Conservation (phyloP, 225 moss, liverwort and hornwort genomes). For the Sphagnum contortum region DNA sequence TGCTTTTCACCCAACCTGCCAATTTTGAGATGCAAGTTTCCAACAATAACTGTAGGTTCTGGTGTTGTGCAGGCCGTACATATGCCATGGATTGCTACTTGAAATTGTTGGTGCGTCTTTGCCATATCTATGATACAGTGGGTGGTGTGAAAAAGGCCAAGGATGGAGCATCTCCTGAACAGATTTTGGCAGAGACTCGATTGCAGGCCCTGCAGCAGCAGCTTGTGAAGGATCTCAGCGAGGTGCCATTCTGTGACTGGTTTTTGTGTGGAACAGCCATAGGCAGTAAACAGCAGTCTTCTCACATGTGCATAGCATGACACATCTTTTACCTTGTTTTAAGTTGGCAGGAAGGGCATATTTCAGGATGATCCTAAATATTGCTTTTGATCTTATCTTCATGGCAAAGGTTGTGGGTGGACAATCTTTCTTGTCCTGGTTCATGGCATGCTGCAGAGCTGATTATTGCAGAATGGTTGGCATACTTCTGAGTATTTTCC, state of each 20-base stretch:
- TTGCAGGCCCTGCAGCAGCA: conserved; percentile 74
- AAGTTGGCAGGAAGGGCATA: no score
- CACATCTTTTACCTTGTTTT: no score
- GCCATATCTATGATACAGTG: conserved; percentile 87
- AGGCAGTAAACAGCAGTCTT: not conserved
- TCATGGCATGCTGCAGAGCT: no score
- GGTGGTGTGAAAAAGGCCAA: conserved; percentile 94
- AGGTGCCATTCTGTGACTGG: conserved; percentile 24
- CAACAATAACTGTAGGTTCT: no score
- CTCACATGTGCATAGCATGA: not conserved
- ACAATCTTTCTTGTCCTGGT: no score
- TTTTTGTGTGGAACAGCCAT: not conserved
- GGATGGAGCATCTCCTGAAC: conserved; percentile 97
- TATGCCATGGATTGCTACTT: conserved; percentile 97
- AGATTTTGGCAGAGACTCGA: conserved; percentile 86
- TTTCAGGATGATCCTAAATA: no score
- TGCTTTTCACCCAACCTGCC: no score
- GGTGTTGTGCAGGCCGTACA: conserved; percentile 33
- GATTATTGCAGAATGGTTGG: no score
- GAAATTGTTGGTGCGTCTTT: conserved; percentile 79
- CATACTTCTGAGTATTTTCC: no score
- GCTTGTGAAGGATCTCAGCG: conserved; percentile 67
- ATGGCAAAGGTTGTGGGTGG: no score
- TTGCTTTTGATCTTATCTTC: no score
- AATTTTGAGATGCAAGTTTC: no score